Conservation (phyloP, 768 basidiomycete genomes). For the Trametes villosa region DNA sequence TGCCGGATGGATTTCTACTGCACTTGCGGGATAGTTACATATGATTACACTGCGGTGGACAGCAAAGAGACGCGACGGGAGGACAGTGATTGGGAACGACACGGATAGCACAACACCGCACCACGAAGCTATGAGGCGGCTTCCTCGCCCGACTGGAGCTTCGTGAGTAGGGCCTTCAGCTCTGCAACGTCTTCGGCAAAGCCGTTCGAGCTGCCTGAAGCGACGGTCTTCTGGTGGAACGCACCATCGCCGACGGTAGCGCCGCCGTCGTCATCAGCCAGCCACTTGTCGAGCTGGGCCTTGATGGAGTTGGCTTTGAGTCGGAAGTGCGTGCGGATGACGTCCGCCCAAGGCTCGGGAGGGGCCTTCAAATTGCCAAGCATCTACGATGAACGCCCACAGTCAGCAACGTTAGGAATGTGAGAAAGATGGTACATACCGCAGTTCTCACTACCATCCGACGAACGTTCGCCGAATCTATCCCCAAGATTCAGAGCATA, state of each 20-base stretch:
- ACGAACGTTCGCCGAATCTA: constrained; percentile 91
- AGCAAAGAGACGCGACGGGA: neutral
- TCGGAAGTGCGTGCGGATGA: constrained; percentile 90
- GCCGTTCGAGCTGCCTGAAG: constrained; percentile 56
- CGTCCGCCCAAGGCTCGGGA: constrained; percentile 84
- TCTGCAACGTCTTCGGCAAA: constrained; percentile 75
- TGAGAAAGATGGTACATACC: constrained; percentile 44
- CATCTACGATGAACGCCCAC: constrained; percentile 55
- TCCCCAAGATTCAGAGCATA: neutral
- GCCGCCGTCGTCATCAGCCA: constrained; percentile 74
- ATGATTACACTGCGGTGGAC: constrained; percentile 3
- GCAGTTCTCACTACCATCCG: constrained; percentile 92
- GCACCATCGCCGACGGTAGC: constrained; percentile 60
- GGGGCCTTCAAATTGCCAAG: constrained; percentile 79
- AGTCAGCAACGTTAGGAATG: neutral
- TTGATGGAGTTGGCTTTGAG: constrained; percentile 75
- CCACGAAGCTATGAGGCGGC: neutral
- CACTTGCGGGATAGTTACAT: neutral
- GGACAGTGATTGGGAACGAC: neutral
- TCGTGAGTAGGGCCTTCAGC: constrained; percentile 61
- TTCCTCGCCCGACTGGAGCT: constrained; percentile 33
- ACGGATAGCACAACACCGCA: too few species aligned
- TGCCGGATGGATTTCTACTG: neutral
- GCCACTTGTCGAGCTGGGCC: constrained; percentile 81
- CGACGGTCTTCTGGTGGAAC: constrained; percentile 38